A percentile compares a stretch with the other conserved stretches of the same genome.
Conservation (phyloP, 1,139 yeast genomes). For the Zygosaccharomyces sapae region DNA sequence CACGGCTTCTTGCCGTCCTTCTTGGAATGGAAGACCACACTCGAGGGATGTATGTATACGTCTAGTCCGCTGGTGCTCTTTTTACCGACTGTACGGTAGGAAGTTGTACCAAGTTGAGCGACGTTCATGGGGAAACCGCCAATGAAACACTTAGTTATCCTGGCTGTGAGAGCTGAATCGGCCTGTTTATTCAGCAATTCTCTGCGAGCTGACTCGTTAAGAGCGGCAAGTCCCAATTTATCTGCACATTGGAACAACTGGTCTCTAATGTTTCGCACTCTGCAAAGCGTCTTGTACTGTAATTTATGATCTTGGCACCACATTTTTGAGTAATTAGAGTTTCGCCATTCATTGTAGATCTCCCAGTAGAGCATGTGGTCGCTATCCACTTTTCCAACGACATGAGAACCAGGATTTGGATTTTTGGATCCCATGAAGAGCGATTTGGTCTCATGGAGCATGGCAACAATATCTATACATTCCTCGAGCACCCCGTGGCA, state of each 20-base stretch:
- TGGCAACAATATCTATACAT: conserved; percentile 66
- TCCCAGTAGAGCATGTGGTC: conserved; percentile 77
- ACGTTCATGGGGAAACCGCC: conserved; percentile 83
- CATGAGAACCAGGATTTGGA: conserved; percentile 17
- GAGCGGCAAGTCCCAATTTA: conserved; percentile 46
- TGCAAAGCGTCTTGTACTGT: conserved; percentile 64
- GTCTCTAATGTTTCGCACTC: conserved; percentile 69
- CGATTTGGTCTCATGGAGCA: conserved; percentile 77
- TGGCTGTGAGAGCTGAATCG: conserved; percentile 34
- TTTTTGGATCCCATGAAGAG: conserved; percentile 53
- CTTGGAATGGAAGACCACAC: conserved; percentile 25
- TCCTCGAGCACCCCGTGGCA: conserved; percentile 52
- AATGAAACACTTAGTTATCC: conserved; percentile 63
- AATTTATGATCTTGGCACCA: conserved; percentile 89
- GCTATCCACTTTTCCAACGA: conserved; percentile 39
- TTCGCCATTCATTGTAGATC: conserved; percentile 74
- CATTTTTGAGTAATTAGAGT: conserved; percentile 60
- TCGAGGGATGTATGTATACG: conserved; percentile 79
- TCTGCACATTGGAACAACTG: conserved; percentile 64
- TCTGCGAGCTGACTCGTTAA: conserved; percentile 21
- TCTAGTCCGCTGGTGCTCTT: conserved; percentile 33
- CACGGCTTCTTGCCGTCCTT: conserved; percentile 60
- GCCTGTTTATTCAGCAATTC: conserved; percentile 16
- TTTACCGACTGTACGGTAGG: conserved; percentile 48
- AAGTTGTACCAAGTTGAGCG: conserved; percentile 64